Base-by-base conservation (phyloP, 768 basidiomycete genomes). In the Tricholoma saponaceum region DNA sequence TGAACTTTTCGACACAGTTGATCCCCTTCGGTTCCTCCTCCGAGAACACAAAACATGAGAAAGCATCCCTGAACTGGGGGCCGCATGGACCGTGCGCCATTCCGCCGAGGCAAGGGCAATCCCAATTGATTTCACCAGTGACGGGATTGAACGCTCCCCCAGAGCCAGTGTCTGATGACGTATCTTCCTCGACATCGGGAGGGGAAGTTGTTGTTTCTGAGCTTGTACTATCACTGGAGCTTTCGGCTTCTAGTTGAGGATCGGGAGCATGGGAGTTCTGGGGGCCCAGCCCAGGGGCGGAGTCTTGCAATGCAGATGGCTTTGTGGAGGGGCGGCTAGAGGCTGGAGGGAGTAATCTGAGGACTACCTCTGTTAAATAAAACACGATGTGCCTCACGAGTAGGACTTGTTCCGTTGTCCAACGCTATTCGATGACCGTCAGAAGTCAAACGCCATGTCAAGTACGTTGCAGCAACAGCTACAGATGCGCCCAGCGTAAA, bases 51-150 rank as follows among this genome's bases (percentile, higher is more conserved):
- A 99, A 99, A 75, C 97, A 99, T 33, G 93, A 92, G 74, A 99
- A 99, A 0, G 97, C 96, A 60, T 88, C 91, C 60, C 88, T 86
- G 78, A 99, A 99, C 63, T 98, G 82, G 59, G 81, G 79, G 8
- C 97, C 97, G 67, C 97, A 99, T 9, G 95, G 94, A 5, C 97
- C 96, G 67, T 98, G 81, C 9, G 96, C 96, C 97, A 99, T 98
- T 51, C 97, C 97, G 30, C 97, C 97, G 7, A 99, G 84, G 71
- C 97, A 98, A 1, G 97, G 94, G 71, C 97, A 99, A 69, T 98
- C 97, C 97, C 97, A 99, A 76, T 99, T 99, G 67, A 99, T 98
- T 81, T 98, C 95, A 44, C 97, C 97, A 1, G 97, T 99, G 60
- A 85, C 94, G 18, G 95, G 95, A 74, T 99, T 90, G 79, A 83